phyloP scores from a whole-genome alignment of 495 filamentous ascomycete species.

The Cercophora newfieldiana region DNA sequence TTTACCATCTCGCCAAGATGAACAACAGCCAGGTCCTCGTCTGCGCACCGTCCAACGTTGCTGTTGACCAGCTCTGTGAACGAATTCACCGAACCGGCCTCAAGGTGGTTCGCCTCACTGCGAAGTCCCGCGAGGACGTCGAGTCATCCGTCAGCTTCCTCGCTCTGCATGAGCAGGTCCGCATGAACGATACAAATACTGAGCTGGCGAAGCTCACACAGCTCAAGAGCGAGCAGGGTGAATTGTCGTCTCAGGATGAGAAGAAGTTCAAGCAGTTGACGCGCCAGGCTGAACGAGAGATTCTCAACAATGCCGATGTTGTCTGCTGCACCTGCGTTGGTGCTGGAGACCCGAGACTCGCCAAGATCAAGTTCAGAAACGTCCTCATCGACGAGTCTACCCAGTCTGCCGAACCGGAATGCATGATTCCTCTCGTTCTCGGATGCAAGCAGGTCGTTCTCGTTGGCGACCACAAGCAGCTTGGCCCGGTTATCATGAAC shows the following conservation, averaged over 20 bases:
- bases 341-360: constrained; percentile 90
- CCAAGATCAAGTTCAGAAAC: constrained; percentile 97
- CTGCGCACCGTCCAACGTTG: constrained; percentile 97
- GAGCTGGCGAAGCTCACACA: constrained; percentile 89
- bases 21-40: constrained; percentile 94
- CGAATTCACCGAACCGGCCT: constrained; percentile 92
- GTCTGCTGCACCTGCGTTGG: constrained; percentile 99
- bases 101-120: constrained; percentile 96
- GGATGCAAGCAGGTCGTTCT: constrained; percentile 98
- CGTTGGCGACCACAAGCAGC: constrained; percentile 97
- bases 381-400: constrained; percentile 98
- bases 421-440: constrained; percentile 97
- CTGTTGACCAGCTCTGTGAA: constrained; percentile 97
- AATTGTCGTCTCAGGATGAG: constrained; percentile 93
- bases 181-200: constrained; percentile 93
- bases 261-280: constrained; percentile 97
- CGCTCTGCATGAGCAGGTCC: constrained; percentile 94
- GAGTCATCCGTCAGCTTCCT: constrained; percentile 95
- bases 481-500: constrained; percentile 99
- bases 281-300: constrained; percentile 90
- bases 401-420: constrained; percentile 98
- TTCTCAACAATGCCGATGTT: constrained; percentile 92
- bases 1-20: constrained; percentile 94
- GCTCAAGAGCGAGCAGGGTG: constrained; percentile 87
- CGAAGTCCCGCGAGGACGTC: constrained; percentile 97